These are phyloP conservation scores for Beauveria caledonica DNA, from an alignment of 2,329 filamentous ascomycete species.

Conservation along the genomic window DNA sequence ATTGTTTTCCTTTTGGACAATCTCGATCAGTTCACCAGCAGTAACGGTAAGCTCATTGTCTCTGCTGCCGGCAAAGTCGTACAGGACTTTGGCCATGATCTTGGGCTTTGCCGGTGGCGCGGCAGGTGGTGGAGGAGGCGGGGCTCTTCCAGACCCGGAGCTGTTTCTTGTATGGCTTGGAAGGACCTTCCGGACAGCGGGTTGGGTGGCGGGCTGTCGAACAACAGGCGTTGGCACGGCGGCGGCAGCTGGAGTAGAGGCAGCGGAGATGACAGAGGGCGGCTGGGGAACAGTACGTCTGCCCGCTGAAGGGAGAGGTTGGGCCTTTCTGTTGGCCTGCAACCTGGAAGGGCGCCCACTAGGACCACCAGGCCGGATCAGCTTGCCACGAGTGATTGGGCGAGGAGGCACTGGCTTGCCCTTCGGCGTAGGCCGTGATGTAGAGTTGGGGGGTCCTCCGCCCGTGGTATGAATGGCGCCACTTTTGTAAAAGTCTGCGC, in stretches of 20 bases:
- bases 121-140: slow-evolving; percentile 60
- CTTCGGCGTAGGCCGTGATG: slow-evolving; percentile 77
- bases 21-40: slow-evolving; percentile 74
- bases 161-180: slow-evolving; percentile 48
- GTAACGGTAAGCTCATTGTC: slow-evolving; percentile 77
- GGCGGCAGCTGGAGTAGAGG: slow-evolving; percentile 17
- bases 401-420: slow-evolving; percentile 78
- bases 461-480: slow-evolving; percentile 77
- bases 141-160: slow-evolving; percentile 43
- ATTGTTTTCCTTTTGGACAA: slow-evolving; percentile 92
- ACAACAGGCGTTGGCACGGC: slow-evolving; percentile 14
- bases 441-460: slow-evolving; percentile 75
- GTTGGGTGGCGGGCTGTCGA: slow-evolving; percentile 11
- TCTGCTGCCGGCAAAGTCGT: slow-evolving; percentile 80
- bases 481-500: slow-evolving; percentile 88
- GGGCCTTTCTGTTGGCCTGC: slow-evolving; percentile 39
- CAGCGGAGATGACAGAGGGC: slow-evolving; percentile 23
- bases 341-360: slow-evolving; percentile 70
- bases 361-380: slow-evolving; percentile 85
- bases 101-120: slow-evolving; percentile 54
- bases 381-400: slow-evolving; percentile 86
- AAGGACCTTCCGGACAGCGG: slow-evolving; percentile 20
- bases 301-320: slow-evolving; percentile 33
- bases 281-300: slow-evolving; percentile 26
- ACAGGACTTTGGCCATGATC: slow-evolving; percentile 80